Conservation (phyloP, 805 yeast genomes). For the Candida easanensis region DNA sequence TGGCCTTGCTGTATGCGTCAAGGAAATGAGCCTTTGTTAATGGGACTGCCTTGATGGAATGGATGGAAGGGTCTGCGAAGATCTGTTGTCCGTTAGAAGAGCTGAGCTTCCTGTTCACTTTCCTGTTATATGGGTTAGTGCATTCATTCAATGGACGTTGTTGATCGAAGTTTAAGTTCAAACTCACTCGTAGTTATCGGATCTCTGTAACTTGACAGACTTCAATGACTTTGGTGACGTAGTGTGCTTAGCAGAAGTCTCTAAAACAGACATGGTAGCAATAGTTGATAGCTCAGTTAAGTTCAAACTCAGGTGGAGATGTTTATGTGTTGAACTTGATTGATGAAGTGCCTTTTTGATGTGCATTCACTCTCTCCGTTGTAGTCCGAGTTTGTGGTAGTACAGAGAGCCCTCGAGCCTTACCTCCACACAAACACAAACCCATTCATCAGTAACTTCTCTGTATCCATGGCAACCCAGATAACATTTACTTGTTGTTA, state of each 20-base stretch:
- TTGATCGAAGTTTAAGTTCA: background rate
- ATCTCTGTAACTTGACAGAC: background rate
- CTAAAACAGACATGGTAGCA: background rate
- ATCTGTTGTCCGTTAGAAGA: constrained; percentile 9
- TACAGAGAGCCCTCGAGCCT: too few species aligned
- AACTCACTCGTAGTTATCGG: background rate
- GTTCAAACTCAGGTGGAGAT: too few species aligned
- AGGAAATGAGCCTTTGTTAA: constrained; percentile 51
- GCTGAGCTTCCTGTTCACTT: background rate
- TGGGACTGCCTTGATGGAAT: constrained; percentile 30
- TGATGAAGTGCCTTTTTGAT: too few species aligned
- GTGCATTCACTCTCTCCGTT: too few species aligned
- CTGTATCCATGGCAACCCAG: too few species aligned
- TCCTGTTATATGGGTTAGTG: background rate
- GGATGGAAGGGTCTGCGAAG: constrained; percentile 10
- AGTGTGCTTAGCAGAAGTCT: background rate
- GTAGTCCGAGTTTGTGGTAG: too few species aligned
- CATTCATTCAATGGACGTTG: too few species aligned
- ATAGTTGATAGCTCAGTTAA: background rate
- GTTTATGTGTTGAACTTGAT: too few species aligned
- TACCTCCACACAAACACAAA: too few species aligned
- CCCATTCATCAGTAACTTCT: too few species aligned
- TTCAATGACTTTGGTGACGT: background rate
- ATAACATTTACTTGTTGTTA: too few species aligned
- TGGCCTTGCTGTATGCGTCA: constrained; percentile 54